Evolutionary conservation across 2,329 filamentous ascomycete genomes (phyloP), one percentile per base, ranked within the genome.

Genomic region (Xylariaceae sp.): DNA sequence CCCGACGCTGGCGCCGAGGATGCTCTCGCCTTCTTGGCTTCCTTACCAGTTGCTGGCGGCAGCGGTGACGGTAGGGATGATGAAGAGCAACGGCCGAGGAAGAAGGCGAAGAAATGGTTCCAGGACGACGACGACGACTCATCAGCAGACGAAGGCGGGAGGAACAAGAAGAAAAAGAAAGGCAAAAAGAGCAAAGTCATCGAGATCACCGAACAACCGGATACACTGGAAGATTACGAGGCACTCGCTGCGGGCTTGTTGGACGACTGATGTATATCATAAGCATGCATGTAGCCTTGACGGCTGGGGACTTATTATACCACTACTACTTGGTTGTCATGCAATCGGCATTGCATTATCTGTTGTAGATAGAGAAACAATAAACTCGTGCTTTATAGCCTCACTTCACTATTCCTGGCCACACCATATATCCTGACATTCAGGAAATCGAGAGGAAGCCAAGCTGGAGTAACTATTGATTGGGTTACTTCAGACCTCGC

Each of bases 21-120:
- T 52, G 70, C 76, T 9, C 59, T 82, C 50, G 76, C 70, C 8
- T 59, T 83, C 32, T 50, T 83, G 55, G 66, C 73, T 40, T 79
- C 75, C 23, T 56, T 82, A 46, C 78, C 78, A 2, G 58, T 73
- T 21, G 66, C 65, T 2, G 68, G 65, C 1, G 58, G 59, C 9
- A 56, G 46, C 8, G 46, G 40, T 3, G 54, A 51, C 7, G 50
- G 44, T 12, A 60, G 60, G 12, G 54, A 56, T 15, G 61, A 63
- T 2, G 68, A 69, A 13, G 60, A 60, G 37, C 32, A 32, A 17
- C 67, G 67, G 34, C 70, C 72, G 13, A 65, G 62, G 54, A 85
- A 83, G 71, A 81, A 76, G 61, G 68, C 74, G 43, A 87, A 84
- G 76, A 88, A 88, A 64, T 87, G 83, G 83, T 88, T 88, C 66